These are phyloP conservation scores for Hygrophila difformis DNA, from an alignment of 257 asterid species.

Conservation along the genomic window DNA sequence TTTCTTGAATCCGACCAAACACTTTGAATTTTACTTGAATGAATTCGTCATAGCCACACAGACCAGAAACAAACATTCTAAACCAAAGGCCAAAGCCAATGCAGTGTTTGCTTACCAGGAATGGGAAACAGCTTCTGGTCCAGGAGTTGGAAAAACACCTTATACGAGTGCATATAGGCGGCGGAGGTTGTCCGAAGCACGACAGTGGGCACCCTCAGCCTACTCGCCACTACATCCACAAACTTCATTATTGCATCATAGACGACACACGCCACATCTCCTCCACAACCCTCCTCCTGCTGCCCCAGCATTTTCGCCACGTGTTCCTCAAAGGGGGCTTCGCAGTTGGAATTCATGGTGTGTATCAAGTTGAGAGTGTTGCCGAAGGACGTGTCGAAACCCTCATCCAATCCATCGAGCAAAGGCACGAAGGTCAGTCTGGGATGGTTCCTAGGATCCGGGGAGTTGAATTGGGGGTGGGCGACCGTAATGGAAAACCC, in stretches of 20 bases:
- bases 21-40: too few species aligned
- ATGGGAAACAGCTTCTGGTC: conserved; percentile 23
- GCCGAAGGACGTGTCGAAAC: conserved; percentile 8
- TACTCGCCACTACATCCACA: conserved; percentile 24
- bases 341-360: conserved; percentile 29
- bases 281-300: conserved; percentile 5
- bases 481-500: conserved; percentile 49
- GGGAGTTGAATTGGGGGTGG: conserved; percentile 42
- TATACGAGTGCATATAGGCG: conserved; percentile 21
- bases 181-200: conserved; percentile 29
- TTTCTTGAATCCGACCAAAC: too few species aligned
- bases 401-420: conserved; percentile 13
- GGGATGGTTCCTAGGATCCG: conserved; percentile 30
- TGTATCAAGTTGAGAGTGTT: conserved; percentile 6
- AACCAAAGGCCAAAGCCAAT: too few species aligned
- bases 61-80: too few species aligned
- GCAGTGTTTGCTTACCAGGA: too few species aligned
- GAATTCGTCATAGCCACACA: too few species aligned
- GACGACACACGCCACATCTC: conserved; percentile 25
- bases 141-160: conserved; percentile 18
- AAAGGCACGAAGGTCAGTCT: conserved; percentile 23
- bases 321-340: conserved; percentile 17
- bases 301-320: conserved; percentile 20
- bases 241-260: conserved; percentile 38
- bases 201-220: conserved; percentile 32